These are phyloP conservation scores for Tripterygium wilfordii DNA, from an alignment of 177 flowering plant genomes.

Conservation along the genomic window DNA sequence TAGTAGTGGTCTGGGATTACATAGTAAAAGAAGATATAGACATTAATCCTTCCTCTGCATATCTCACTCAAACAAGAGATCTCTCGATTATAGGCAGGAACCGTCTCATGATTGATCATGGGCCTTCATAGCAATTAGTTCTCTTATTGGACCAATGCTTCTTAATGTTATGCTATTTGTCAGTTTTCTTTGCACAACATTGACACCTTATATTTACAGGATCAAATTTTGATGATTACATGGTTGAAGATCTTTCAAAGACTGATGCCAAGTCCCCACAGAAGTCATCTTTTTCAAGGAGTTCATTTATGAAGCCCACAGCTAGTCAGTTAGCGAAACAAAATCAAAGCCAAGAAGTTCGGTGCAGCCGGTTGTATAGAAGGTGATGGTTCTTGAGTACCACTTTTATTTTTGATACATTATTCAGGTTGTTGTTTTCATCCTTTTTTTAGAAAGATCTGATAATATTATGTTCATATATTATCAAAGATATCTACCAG, in stretches of 20 bases:
- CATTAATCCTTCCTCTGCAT: too few species aligned
- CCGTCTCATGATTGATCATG: too few species aligned
- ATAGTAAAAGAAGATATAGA: too few species aligned
- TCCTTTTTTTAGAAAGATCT: too few species aligned
- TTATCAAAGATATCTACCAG: too few species aligned
- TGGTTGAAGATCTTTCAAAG: conserved; percentile 12
- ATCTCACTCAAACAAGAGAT: too few species aligned
- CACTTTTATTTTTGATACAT: neutral
- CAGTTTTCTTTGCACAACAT: neutral
- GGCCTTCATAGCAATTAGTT: too few species aligned
- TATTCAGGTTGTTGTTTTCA: neutral
- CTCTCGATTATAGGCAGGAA: too few species aligned
- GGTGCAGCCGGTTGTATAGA: conserved; percentile 10
- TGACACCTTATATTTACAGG: neutral
- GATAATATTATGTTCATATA: too few species aligned
- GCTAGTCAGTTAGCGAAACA: conserved; percentile 59
- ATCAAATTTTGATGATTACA: neutral
- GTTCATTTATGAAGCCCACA: conserved; percentile 58
- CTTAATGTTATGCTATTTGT: too few species aligned
- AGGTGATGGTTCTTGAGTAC: conserved; percentile 16
- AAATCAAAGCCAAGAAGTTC: conserved; percentile 13
- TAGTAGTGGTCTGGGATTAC: too few species aligned
- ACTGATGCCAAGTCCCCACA: conserved; percentile 14
- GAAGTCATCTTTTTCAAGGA: conserved; percentile 19
- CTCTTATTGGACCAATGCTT: too few species aligned